These are phyloP conservation scores for Physaria fendleri DNA, from an alignment of 345 rosid genomes.

Conservation along the genomic window DNA sequence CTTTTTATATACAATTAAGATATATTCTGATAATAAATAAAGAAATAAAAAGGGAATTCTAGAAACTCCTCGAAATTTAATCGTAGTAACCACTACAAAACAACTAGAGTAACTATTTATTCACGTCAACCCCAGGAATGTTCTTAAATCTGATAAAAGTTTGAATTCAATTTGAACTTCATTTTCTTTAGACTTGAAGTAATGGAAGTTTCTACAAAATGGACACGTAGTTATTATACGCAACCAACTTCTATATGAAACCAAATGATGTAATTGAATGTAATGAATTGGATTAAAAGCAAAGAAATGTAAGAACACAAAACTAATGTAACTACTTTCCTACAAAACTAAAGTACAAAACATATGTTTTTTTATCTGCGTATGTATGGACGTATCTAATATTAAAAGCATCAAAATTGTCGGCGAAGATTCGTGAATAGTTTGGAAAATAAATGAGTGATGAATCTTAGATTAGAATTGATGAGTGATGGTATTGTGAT, in stretches of 20 bases:
- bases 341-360: not conserved
- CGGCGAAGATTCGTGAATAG: constrained; percentile 23
- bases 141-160: not conserved
- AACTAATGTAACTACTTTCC: constrained; percentile 5
- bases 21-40: not conserved
- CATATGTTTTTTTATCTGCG: not conserved
- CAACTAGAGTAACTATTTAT: not conserved
- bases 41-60: not conserved
- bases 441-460: not conserved
- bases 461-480: constrained; percentile 12
- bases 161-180: not conserved
- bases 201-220: constrained; percentile 19
- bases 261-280: constrained; percentile 22
- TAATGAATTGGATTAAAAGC: constrained; percentile 28
- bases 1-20: not conserved
- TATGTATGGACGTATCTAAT: constrained; percentile 15
- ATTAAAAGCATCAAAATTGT: constrained; percentile 7
- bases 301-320: constrained; percentile 23
- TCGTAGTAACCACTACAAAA: not conserved
- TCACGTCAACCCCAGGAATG: not conserved
- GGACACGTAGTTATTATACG: constrained; percentile 9
- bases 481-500: constrained; percentile 30
- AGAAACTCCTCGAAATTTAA: not conserved
- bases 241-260: constrained; percentile 25
- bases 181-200: not conserved